Percentiles rank a stretch among this genome's conserved stretches.
phyloP scores from a whole-genome alignment of 2,329 filamentous ascomycete genomes.

The Phialemoniopsis sp. region DNA sequence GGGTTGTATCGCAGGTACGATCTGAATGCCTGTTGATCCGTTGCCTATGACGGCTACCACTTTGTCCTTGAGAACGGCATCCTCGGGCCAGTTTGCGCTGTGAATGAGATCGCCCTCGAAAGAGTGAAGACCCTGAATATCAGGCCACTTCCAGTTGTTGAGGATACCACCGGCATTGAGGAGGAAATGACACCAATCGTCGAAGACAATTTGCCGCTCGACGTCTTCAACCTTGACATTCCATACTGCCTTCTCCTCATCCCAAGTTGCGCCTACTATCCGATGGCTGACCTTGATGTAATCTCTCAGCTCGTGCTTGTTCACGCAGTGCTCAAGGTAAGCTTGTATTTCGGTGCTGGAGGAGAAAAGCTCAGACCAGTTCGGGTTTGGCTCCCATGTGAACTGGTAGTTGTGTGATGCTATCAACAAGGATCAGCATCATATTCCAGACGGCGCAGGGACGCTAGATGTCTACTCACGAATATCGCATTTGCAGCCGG shows the following conservation, averaged over 20 bases:
- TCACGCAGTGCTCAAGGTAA: slow-evolving; percentile 26
- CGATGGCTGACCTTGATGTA: slow-evolving; percentile 38
- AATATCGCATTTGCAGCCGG: slow-evolving; percentile 35
- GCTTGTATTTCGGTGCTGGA: slow-evolving; percentile 11
- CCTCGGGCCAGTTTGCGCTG: slow-evolving; percentile 18
- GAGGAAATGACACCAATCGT: slow-evolving; percentile 10
- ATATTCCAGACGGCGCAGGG: too few species aligned
- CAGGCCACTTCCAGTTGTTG: slow-evolving; percentile 17
- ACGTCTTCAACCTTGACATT: slow-evolving; percentile 18
- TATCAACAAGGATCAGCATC: too few species aligned
- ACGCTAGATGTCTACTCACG: too few species aligned
- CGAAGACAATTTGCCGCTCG: slow-evolving; percentile 10
- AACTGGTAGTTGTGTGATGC: slow-evolving; percentile 5
- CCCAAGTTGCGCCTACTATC: slow-evolving; percentile 37
- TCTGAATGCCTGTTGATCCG: slow-evolving; percentile 23
- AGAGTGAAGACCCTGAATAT: slow-evolving; percentile 22
- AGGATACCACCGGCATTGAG: slow-evolving; percentile 12
- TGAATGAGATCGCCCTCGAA: slow-evolving; percentile 22
- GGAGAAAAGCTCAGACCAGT: slow-evolving; percentile 23
- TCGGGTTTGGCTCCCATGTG: slow-evolving; percentile 17
- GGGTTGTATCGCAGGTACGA: slow-evolving; percentile 15
- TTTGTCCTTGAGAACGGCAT: slow-evolving; percentile 13
- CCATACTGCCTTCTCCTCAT: slow-evolving; percentile 34
- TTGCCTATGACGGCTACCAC: slow-evolving; percentile 22
- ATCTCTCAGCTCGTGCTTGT: slow-evolving; percentile 25